These are phyloP conservation scores for Eimeria acervulina DNA, from an alignment of 169 alveolate species.

Conservation along the genomic window DNA sequence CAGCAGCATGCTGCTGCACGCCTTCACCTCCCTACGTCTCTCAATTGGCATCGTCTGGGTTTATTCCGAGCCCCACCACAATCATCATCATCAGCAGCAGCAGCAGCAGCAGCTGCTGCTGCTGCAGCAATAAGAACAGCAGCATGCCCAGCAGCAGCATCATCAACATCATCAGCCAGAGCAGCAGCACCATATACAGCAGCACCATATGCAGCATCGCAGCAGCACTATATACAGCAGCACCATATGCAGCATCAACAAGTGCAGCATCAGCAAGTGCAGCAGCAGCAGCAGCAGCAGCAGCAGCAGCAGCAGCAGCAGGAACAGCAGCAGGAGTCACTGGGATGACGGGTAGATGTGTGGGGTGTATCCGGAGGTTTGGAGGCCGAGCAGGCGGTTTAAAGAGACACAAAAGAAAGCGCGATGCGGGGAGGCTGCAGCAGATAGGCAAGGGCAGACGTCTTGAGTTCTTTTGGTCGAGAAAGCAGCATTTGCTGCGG, in stretches of 20 bases:
- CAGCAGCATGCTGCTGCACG: too few species aligned
- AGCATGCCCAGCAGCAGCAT: not conserved
- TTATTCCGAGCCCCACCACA: not conserved
- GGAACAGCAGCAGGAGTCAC: not conserved
- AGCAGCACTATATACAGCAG: not conserved
- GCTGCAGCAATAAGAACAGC: too few species aligned
- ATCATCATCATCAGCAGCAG: not conserved
- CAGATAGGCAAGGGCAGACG: slow-evolving; percentile 84
- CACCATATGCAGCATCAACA: too few species aligned
- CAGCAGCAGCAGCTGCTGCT: not conserved
- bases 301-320: too few species aligned
- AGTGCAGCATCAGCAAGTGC: too few species aligned
- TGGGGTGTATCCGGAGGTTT: slow-evolving; percentile 40
- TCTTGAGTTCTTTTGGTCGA: slow-evolving; percentile 82
- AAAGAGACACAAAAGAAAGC: slow-evolving; percentile 75
- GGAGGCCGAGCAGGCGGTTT: slow-evolving; percentile 84
- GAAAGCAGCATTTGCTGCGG: slow-evolving; percentile 69
- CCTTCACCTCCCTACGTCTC: not conserved
- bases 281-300: too few species aligned
- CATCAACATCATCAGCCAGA: not conserved
- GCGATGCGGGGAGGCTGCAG: slow-evolving; percentile 53
- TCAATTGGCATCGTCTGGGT: not conserved
- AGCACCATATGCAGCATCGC: not conserved
- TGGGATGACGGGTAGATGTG: not conserved
- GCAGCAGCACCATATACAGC: not conserved